Conservation (phyloP, 495 filamentous ascomycete genomes). For the Amniculicola lignicola region DNA sequence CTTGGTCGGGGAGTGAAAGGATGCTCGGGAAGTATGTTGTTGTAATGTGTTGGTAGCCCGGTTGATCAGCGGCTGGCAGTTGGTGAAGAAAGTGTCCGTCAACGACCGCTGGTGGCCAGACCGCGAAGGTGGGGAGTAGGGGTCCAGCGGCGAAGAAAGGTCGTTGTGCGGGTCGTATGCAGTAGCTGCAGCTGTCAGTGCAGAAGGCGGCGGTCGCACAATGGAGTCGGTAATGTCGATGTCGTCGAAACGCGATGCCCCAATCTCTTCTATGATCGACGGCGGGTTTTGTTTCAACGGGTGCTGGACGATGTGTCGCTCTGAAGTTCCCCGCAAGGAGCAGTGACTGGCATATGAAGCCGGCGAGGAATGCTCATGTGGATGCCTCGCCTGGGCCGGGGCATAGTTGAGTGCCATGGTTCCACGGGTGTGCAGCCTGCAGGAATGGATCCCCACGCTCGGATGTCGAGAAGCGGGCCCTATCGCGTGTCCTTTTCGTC, state of each 20-base stretch:
- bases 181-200: slow-evolving; percentile 26
- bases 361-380: slow-evolving; percentile 6
- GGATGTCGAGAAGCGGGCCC: slow-evolving; percentile 12
- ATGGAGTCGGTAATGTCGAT: slow-evolving; percentile 20
- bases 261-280: neutral
- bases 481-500: slow-evolving; percentile 8
- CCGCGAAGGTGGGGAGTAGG: slow-evolving; percentile 6
- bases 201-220: slow-evolving; percentile 28
- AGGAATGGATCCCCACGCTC: slow-evolving; percentile 12
- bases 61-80: slow-evolving; percentile 27
- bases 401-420: slow-evolving; percentile 13
- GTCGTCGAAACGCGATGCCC: slow-evolving; percentile 22
- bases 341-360: slow-evolving; percentile 28
- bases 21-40: slow-evolving; percentile 29
- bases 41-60: slow-evolving; percentile 28
- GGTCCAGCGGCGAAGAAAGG: slow-evolving; percentile 14
- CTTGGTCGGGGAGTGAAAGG: slow-evolving; percentile 31
- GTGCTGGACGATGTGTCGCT: slow-evolving; percentile 13
- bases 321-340: slow-evolving; percentile 20
- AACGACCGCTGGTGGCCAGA: slow-evolving; percentile 25
- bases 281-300: slow-evolving; percentile 24
- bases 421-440: neutral
- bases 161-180: slow-evolving; percentile 29
- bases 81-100: slow-evolving; percentile 32
- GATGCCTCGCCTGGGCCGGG: slow-evolving; percentile 2